A percentile compares a stretch with the other conserved stretches of the same genome.
phyloP scores from a whole-genome alignment of 805 yeast genomes.

The Candida suzukii region DNA sequence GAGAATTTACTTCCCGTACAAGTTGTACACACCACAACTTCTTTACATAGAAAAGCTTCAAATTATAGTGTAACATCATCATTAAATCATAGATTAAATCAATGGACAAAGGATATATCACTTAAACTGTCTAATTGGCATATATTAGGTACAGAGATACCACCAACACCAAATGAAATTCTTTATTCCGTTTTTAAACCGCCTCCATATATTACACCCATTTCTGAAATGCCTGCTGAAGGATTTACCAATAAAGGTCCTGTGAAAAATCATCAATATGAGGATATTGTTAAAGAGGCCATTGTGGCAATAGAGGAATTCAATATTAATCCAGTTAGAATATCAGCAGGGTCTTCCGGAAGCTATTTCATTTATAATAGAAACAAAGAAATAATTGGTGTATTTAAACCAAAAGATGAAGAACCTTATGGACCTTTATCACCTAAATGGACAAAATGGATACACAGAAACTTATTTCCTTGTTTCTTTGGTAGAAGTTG shows the following conservation, averaged over 20 bases:
- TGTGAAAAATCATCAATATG: slow-evolving; percentile 24
- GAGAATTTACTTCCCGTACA: too few species aligned
- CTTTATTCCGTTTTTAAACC: slow-evolving; percentile 51
- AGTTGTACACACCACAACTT: too few species aligned
- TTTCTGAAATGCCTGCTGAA: slow-evolving; percentile 19
- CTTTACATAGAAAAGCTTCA: neutral
- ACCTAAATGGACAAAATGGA: slow-evolving; percentile 78
- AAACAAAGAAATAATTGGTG: slow-evolving; percentile 37
- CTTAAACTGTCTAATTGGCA: slow-evolving; percentile 5
- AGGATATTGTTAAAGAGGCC: slow-evolving; percentile 34
- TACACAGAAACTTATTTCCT: slow-evolving; percentile 67
- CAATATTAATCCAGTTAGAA: slow-evolving; percentile 42
- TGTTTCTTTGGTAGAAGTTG: slow-evolving; percentile 73
- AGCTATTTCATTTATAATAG: slow-evolving; percentile 50
- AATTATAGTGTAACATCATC: slow-evolving; percentile 4
- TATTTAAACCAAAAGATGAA: slow-evolving; percentile 75
- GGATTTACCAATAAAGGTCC: slow-evolving; percentile 21
- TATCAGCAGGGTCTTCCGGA: slow-evolving; percentile 64
- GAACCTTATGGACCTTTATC: slow-evolving; percentile 75
- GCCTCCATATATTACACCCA: slow-evolving; percentile 21
- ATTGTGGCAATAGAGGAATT: slow-evolving; percentile 35
- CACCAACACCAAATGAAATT: slow-evolving; percentile 30
- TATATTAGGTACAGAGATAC: slow-evolving; percentile 9
- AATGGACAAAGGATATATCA: slow-evolving; percentile 11
- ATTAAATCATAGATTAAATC: slow-evolving; percentile 8